Conservation (phyloP, 2,329 filamentous ascomycete species). For the Fusarium proliferatum region DNA sequence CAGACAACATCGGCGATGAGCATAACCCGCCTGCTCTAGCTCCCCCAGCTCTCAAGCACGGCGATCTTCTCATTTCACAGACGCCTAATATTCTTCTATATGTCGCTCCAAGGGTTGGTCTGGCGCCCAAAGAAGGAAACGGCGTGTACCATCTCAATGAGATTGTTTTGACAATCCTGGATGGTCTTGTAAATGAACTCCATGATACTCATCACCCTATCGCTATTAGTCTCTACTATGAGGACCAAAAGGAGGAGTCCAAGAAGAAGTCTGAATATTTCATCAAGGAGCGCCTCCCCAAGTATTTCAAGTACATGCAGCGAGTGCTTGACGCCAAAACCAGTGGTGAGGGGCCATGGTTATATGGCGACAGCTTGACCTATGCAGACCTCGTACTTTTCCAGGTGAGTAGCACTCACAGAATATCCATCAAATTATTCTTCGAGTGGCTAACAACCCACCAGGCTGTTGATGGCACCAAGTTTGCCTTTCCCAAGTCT, state of each 20-base stretch:
- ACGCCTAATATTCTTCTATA: conserved; percentile 80
- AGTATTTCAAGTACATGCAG: conserved; percentile 78
- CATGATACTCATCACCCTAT: conserved; percentile 84
- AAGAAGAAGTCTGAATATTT: conserved; percentile 68
- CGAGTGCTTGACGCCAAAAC: conserved; percentile 68
- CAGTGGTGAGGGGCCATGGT: conserved; percentile 68
- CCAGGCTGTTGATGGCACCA: conserved; percentile 62
- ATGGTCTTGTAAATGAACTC: conserved; percentile 75
- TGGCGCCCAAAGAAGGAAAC: conserved; percentile 58
- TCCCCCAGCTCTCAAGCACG: conserved; percentile 73
- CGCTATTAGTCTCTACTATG: conserved; percentile 69
- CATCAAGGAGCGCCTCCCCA: conserved; percentile 72
- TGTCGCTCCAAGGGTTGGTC: conserved; percentile 68
- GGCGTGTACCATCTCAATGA: conserved; percentile 69
- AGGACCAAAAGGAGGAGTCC: conserved; percentile 78
- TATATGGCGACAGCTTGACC: conserved; percentile 73
- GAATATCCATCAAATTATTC: rapidly evolving
- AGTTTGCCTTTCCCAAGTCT: conserved; percentile 77
- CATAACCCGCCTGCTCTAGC: conserved; percentile 74
- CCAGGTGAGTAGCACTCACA: conserved; percentile 61
- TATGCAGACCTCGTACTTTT: conserved; percentile 81
- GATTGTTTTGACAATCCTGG: conserved; percentile 75
- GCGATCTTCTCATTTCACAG: conserved; percentile 72
- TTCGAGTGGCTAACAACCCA: conserved; percentile 48
- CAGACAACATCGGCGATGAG: conserved; percentile 59